Evolutionary conservation across 305 asterid genomes (phyloP).

Genomic region (Caryopteris hybrid): DNA sequence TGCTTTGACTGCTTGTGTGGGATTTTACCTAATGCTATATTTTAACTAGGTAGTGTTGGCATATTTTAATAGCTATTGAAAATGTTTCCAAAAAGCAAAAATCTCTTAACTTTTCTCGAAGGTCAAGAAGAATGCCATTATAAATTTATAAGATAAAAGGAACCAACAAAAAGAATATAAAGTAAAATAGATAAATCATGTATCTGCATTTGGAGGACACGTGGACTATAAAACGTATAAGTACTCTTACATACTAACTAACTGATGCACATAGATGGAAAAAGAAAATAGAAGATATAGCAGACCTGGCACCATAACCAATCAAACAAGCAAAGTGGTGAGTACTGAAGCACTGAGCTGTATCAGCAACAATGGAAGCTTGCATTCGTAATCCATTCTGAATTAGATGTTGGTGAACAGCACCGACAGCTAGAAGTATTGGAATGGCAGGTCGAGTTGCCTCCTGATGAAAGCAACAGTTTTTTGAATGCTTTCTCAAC

Average conservation of each 20-base stretch:
- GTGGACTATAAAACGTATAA: too few relatives aligned
- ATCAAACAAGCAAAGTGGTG: constrained; percentile 99
- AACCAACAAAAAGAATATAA: neutral
- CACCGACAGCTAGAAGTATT: constrained; percentile 95
- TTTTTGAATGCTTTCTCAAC: constrained; percentile 9
- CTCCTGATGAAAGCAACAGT: constrained; percentile 45
- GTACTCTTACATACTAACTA: neutral
- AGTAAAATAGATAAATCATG: neutral
- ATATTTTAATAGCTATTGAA: neutral
- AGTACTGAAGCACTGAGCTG: constrained; percentile 99
- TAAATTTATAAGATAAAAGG: neutral
- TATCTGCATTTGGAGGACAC: too few relatives aligned
- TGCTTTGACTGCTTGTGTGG: neutral
- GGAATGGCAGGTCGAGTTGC: constrained; percentile 96
- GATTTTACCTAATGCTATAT: neutral
- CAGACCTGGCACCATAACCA: constrained; percentile 98
- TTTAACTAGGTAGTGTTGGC: neutral
- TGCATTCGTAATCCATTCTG: constrained; percentile 96
- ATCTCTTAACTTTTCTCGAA: neutral
- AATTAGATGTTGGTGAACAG: constrained; percentile 95
- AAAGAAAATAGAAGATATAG: constrained; percentile 15
- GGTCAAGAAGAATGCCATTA: neutral
- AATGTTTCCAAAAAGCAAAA: neutral
- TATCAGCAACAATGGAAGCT: constrained; percentile 96
- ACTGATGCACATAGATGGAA: constrained; percentile 4